Percentiles rank a stretch among this genome's conserved stretches.
phyloP scores from a whole-genome alignment of 2,329 filamentous ascomycete species.

The Dactylellina haptotyla region DNA sequence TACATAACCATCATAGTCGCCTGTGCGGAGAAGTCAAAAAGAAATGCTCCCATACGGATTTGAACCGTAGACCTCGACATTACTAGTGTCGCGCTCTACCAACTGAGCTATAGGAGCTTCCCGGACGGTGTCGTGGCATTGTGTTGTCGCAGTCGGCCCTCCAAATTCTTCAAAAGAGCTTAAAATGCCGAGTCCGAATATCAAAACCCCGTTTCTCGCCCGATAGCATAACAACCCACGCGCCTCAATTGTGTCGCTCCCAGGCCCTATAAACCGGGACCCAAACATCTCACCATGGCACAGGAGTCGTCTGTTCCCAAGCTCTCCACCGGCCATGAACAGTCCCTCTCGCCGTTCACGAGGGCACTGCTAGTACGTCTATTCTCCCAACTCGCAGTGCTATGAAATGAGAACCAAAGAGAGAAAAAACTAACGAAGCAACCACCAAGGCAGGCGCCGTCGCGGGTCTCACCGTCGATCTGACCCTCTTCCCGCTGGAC shows the following conservation, averaged over 20 bases:
- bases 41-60: too few species aligned
- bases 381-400: neutral
- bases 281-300: slow-evolving; percentile 5
- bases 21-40: too few species aligned
- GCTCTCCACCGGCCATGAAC: neutral
- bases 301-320: neutral
- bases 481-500: slow-evolving; percentile 96
- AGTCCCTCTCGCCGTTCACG: slow-evolving; percentile 35
- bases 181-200: neutral
- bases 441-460: slow-evolving; percentile 77
- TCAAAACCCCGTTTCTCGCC: neutral
- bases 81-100: neutral
- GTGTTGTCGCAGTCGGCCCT: slow-evolving; percentile 30
- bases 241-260: too few species aligned
- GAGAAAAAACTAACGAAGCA: slow-evolving; percentile 23
- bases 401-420: neutral
- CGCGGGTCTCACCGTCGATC: slow-evolving; percentile 94
- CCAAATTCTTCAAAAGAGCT: slow-evolving; percentile 18
- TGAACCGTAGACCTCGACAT: neutral
- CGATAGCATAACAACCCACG: neutral
- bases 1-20: too few species aligned
- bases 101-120: neutral
- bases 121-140: neutral
- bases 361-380: slow-evolving; percentile 41
- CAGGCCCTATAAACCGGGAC: neutral